Evolutionary conservation across 1,284 basidiomycete species (phyloP).

Genomic region (Puccinia polysora): DNA sequence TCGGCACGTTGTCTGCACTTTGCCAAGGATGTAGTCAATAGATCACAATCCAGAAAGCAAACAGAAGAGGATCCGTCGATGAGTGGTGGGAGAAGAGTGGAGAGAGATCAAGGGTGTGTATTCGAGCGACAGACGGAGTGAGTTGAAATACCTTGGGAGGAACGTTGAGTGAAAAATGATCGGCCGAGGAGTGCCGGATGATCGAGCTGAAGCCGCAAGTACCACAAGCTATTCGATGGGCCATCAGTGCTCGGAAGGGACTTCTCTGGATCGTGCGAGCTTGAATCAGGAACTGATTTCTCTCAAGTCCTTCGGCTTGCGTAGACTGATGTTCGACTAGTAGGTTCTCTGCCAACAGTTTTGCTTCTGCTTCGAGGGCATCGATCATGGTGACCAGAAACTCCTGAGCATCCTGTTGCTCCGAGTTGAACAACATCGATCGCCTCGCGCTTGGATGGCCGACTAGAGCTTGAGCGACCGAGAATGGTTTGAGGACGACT

Average conservation of each 20-base stretch:
- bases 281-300: slow-evolving; percentile 23
- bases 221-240: slow-evolving; percentile 72
- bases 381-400: slow-evolving; percentile 83
- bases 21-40: slow-evolving; percentile 31
- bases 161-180: slow-evolving; percentile 72
- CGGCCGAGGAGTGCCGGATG: slow-evolving; percentile 77
- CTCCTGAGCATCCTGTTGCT: slow-evolving; percentile 93
- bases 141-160: slow-evolving; percentile 56
- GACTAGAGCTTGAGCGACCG: slow-evolving; percentile 43
- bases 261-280: slow-evolving; percentile 44
- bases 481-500: slow-evolving; percentile 57
- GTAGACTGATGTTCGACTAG: slow-evolving; percentile 53
- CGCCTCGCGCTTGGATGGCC: slow-evolving; percentile 1
- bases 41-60: not conserved
- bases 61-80: not conserved
- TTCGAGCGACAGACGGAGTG: not conserved
- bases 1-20: slow-evolving; percentile 59
- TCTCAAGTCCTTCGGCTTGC: slow-evolving; percentile 19
- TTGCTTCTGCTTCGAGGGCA: slow-evolving; percentile 72
- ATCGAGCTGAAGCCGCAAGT: slow-evolving; percentile 81
- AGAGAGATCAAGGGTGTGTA: not conserved
- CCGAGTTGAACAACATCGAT: slow-evolving; percentile 65
- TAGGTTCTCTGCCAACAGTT: slow-evolving; percentile 14
- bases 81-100: not conserved
- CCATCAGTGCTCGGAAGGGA: slow-evolving; percentile 71